These are phyloP conservation scores for Mycena kentingensis DNA, from an alignment of 768 basidiomycete species.

Conservation along the genomic window DNA sequence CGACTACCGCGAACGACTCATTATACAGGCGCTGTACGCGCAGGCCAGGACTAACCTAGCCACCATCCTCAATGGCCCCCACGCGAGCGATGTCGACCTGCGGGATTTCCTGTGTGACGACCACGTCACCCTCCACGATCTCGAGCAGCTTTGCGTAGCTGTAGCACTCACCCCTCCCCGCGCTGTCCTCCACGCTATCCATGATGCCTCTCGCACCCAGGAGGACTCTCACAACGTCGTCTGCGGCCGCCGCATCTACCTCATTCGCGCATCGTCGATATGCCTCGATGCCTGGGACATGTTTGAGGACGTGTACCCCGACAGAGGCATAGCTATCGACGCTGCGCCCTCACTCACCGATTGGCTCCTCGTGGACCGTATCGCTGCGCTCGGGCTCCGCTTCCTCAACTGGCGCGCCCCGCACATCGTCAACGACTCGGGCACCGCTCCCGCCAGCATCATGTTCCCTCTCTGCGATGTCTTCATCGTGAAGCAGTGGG, in stretches of 20 bases:
- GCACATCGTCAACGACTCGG: not conserved
- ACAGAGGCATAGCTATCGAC: constrained; percentile 13
- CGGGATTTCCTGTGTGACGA: constrained; percentile 8
- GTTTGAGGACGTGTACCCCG: constrained; percentile 18
- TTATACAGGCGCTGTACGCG: constrained; percentile 12
- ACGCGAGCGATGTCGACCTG: not conserved
- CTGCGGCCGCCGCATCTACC: constrained; percentile 9
- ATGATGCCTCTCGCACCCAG: constrained; percentile 4
- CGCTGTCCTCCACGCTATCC: constrained; percentile 9
- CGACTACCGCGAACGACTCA: constrained; percentile 15
- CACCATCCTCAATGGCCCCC: not conserved
- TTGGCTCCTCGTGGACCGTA: constrained; percentile 7
- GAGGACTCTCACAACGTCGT: constrained; percentile 3
- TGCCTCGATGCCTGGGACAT: constrained; percentile 16
- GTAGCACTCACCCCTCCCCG: constrained; percentile 11
- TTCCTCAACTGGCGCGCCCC: constrained; percentile 15
- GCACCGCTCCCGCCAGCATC: constrained; percentile 4
- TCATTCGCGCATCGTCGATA: not conserved
- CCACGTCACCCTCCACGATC: constrained; percentile 12
- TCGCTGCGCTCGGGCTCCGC: constrained; percentile 7
- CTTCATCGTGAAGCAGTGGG: constrained; percentile 11
- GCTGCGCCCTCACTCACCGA: constrained; percentile 4
- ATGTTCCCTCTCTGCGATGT: constrained; percentile 15
- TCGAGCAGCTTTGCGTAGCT: constrained; percentile 18
- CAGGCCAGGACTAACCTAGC: constrained; percentile 6